A percentile compares a stretch with the other conserved stretches of the same genome.
phyloP scores from a whole-genome alignment of 1,139 yeast species.

The Yamadazyma diddensiae region DNA sequence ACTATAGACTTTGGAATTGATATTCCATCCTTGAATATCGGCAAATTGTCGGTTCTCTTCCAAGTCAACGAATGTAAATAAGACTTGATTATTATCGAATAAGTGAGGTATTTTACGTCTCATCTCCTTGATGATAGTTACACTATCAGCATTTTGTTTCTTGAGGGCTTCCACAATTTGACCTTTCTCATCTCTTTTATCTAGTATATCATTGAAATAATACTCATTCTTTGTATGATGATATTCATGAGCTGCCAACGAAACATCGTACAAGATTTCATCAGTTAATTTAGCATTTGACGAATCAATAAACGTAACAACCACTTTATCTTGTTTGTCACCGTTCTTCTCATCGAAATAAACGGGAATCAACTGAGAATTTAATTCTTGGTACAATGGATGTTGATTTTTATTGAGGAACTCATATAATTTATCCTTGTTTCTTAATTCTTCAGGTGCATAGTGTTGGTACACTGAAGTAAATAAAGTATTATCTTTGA shows the following conservation, averaged over 20 bases:
- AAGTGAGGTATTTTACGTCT: conserved; percentile 47
- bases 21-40: conserved; percentile 39
- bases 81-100: conserved; percentile 40
- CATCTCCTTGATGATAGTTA: conserved; percentile 44
- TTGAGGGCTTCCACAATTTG: conserved; percentile 42
- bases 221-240: conserved; percentile 42
- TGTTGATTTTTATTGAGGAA: conserved; percentile 47
- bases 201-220: conserved; percentile 37
- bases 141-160: conserved; percentile 38
- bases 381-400: conserved; percentile 54
- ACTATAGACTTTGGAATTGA: conserved; percentile 28
- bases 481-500: conserved; percentile 54
- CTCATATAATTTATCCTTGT: conserved; percentile 40
- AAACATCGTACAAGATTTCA: conserved; percentile 39
- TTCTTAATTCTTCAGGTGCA: conserved; percentile 62
- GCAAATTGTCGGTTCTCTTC: conserved; percentile 31
- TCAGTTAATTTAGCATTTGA: conserved; percentile 34
- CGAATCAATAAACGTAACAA: conserved; percentile 53
- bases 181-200: conserved; percentile 41
- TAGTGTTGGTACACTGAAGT: conserved; percentile 56
- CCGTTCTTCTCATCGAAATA: conserved; percentile 30
- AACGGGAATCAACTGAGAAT: conserved; percentile 32
- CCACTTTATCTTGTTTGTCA: conserved; percentile 38
- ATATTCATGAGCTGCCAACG: conserved; percentile 55
- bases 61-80: conserved; percentile 55